Evolutionary conservation across 1,139 yeast genomes (phyloP).

Genomic region (Saccharomycopsis hybrid): DNA sequence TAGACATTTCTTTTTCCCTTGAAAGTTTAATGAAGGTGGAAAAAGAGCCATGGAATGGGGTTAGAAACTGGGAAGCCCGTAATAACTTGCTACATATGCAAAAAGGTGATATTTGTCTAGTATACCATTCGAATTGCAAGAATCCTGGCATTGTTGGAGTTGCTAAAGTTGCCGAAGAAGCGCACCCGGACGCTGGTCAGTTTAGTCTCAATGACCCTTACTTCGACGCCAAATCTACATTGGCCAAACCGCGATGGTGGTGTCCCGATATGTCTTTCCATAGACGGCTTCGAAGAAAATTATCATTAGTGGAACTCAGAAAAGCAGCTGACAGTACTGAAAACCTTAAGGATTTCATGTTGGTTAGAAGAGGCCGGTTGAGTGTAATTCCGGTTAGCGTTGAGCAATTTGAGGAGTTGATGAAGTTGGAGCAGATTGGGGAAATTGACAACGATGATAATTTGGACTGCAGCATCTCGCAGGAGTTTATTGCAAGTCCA

Average conservation of each 20-base stretch:
- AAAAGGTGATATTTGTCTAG: constrained; percentile 39
- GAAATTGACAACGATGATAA: constrained; percentile 24
- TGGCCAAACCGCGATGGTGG: constrained; percentile 44
- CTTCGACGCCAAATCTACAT: constrained; percentile 39
- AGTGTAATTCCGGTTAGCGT: constrained; percentile 42
- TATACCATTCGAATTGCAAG: constrained; percentile 48
- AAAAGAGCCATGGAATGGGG: constrained; percentile 49
- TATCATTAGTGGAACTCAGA: constrained; percentile 35
- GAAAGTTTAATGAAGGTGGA: constrained; percentile 35
- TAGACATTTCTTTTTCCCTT: constrained; percentile 42
- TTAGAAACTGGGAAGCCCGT: constrained; percentile 48
- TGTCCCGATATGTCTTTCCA: constrained; percentile 43
- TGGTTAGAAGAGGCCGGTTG: constrained; percentile 41
- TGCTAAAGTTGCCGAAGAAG: constrained; percentile 35
- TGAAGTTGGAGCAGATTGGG: constrained; percentile 30
- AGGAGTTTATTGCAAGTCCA: background rate
- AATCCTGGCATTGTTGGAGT: constrained; percentile 48
- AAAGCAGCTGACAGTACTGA: constrained; percentile 14
- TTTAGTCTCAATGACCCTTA: constrained; percentile 38
- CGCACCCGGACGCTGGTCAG: constrained; percentile 36
- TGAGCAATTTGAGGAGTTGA: constrained; percentile 27
- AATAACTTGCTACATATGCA: constrained; percentile 43
- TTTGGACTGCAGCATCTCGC: constrained; percentile 30
- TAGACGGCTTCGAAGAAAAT: constrained; percentile 35
- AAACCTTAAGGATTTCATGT: constrained; percentile 34